Conservation (phyloP, 1,139 yeast genomes). For the Eremothecium coryli region DNA sequence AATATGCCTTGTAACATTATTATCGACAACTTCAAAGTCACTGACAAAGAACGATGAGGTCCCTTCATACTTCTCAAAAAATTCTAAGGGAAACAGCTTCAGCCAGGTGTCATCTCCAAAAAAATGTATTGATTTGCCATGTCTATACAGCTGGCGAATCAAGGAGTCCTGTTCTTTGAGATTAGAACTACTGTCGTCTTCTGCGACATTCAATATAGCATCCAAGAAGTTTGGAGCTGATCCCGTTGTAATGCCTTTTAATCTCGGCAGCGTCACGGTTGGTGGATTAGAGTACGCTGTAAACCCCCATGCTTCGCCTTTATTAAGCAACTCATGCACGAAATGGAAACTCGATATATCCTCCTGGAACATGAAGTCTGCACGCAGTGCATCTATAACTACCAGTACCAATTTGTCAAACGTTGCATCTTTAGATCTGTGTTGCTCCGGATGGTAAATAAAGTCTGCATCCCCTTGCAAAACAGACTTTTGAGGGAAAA, state of each 20-base stretch:
- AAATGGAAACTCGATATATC: slow-evolving; percentile 48
- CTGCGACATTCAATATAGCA: slow-evolving; percentile 89
- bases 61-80: slow-evolving; percentile 65
- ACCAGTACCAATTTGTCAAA: slow-evolving; percentile 66
- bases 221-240: slow-evolving; percentile 73
- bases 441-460: slow-evolving; percentile 15
- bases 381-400: slow-evolving; percentile 88
- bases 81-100: slow-evolving; percentile 59
- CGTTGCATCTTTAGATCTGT: slow-evolving; percentile 34
- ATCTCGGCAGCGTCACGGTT: slow-evolving; percentile 70
- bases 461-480: slow-evolving; percentile 42
- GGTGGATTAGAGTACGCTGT: slow-evolving; percentile 89
- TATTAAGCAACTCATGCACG: slow-evolving; percentile 55
- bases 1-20: slow-evolving; percentile 84
- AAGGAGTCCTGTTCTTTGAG: slow-evolving; percentile 76
- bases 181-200: slow-evolving; percentile 74
- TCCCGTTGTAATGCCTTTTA: slow-evolving; percentile 75
- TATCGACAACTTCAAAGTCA: slow-evolving; percentile 88
- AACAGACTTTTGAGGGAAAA: slow-evolving; percentile 78
- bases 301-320: slow-evolving; percentile 70
- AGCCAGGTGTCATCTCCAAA: slow-evolving; percentile 98
- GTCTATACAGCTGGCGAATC: slow-evolving; percentile 54
- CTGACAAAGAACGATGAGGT: slow-evolving; percentile 91
- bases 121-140: slow-evolving; percentile 54
- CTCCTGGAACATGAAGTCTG: slow-evolving; percentile 72